Base-by-base conservation (phyloP, 352 stramenopile genomes). In the Blastocystis sp. region DNA sequence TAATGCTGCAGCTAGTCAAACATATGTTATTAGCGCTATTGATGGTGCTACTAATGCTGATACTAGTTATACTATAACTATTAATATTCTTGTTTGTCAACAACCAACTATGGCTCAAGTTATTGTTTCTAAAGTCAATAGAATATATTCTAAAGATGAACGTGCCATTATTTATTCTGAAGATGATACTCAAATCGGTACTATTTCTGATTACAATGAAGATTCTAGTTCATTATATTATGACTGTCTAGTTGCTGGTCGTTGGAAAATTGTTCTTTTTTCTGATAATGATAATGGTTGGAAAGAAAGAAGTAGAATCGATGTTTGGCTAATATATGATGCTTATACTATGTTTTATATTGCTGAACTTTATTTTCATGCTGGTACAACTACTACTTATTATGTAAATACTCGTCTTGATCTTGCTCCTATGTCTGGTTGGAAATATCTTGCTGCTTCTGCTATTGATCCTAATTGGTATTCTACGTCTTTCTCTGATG, bases 191-290 rank as follows among this genome's bases (percentile, higher is more conserved):
- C 23, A 18, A n/a, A n/a, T n/a, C n/a, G n/a, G n/a, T n/a, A n/a
- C n/a, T n/a, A n/a, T n/a, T n/a, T n/a, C n/a, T n/a, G n/a, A n/a
- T n/a, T n/a, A n/a, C n/a, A n/a, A n/a, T n/a, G n/a, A n/a, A n/a
- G n/a, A n/a, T n/a, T n/a, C n/a, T n/a, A n/a, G n/a, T n/a, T 59
- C 23, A 24, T 59, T 23, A 54, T 45, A 24, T 11, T 59, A 5
- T 59, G 13, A 40, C 36, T 18, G 49, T 59, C 27, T 24, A 49
- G 9, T 16, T 59, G 10, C 34, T 59, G 23, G 3, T 59, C n/a
- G 4, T 59, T 2, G 49, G 33, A 3, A 27, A 49, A 18, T 16
- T 59, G 13, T 10, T 59, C 7, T 0, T 59, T 0, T 36, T 59
- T 1, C 30, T 44, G 33, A 40, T 36, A 47, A 59, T 59, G 23